Conservation (phyloP, 2,329 filamentous ascomycete species). For the Fusarium pseudocircinatum region DNA sequence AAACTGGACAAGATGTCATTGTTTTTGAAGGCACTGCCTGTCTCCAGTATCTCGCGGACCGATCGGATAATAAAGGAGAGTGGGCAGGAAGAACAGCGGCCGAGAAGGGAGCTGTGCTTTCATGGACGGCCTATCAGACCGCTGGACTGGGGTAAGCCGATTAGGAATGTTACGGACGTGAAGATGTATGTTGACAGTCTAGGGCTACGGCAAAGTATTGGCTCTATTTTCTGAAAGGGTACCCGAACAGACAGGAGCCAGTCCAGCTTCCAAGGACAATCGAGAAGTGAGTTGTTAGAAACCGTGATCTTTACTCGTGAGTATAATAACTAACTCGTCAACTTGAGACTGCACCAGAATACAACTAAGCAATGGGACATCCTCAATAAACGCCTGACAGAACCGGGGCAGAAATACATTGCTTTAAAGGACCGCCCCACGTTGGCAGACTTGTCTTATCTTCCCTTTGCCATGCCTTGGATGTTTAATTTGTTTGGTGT, state of each 20-base stretch:
- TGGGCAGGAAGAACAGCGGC: background rate
- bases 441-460: background rate
- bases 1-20: background rate
- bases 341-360: background rate
- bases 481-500: background rate
- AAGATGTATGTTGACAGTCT: background rate
- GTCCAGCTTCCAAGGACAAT: background rate
- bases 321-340: background rate
- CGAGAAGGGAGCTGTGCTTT: background rate
- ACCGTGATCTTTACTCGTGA: background rate
- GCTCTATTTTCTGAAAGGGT: background rate
- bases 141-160: background rate
- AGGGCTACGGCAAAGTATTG: background rate
- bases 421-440: background rate
- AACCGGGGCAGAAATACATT: background rate
- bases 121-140: background rate
- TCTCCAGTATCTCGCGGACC: background rate
- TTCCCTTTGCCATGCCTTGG: background rate
- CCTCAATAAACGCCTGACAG: too few species aligned
- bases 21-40: background rate
- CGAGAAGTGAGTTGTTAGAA: background rate
- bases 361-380: too few species aligned
- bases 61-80: background rate
- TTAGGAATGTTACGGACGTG: fast-evolving
- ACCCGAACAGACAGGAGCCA: background rate